Evolutionary conservation across 2,329 filamentous ascomycete genomes (phyloP).

Genomic region (Albifimbria verrucaria): DNA sequence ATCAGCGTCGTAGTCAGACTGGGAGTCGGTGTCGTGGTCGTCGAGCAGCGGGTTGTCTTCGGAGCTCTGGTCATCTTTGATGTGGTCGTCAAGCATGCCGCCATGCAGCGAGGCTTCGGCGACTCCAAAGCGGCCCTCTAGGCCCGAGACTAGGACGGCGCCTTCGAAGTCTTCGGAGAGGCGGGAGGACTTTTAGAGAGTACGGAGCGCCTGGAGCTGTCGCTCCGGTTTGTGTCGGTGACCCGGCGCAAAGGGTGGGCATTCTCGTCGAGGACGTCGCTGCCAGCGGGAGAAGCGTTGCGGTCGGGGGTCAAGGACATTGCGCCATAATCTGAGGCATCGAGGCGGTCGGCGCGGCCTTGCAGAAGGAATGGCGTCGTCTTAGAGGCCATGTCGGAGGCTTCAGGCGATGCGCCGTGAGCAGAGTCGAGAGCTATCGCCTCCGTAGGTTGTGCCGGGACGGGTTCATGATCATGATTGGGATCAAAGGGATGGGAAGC

Average conservation of each 20-base stretch:
- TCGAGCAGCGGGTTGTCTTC: constrained; percentile 33
- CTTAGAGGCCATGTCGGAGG: constrained; percentile 30
- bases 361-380: constrained; percentile 33
- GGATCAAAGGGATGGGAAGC: background rate
- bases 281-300: constrained; percentile 31
- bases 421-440: constrained; percentile 19
- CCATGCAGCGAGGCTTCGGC: constrained; percentile 44
- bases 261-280: constrained; percentile 26
- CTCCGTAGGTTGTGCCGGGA: constrained; percentile 16
- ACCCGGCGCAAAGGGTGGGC: constrained; percentile 30
- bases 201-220: constrained; percentile 27
- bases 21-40: constrained; percentile 27
- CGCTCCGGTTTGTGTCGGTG: constrained; percentile 29
- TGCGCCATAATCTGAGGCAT: constrained; percentile 35
- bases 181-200: constrained; percentile 28
- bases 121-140: constrained; percentile 52
- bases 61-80: constrained; percentile 33
- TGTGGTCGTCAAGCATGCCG: constrained; percentile 40
- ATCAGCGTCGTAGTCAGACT: constrained; percentile 43
- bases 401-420: constrained; percentile 10
- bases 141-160: constrained; percentile 47
- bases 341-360: constrained; percentile 19
- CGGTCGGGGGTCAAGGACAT: constrained; percentile 32
- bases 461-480: background rate
- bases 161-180: constrained; percentile 49